phyloP scores from a whole-genome alignment of 345 rosid species.

The Salix arbutifolia region DNA sequence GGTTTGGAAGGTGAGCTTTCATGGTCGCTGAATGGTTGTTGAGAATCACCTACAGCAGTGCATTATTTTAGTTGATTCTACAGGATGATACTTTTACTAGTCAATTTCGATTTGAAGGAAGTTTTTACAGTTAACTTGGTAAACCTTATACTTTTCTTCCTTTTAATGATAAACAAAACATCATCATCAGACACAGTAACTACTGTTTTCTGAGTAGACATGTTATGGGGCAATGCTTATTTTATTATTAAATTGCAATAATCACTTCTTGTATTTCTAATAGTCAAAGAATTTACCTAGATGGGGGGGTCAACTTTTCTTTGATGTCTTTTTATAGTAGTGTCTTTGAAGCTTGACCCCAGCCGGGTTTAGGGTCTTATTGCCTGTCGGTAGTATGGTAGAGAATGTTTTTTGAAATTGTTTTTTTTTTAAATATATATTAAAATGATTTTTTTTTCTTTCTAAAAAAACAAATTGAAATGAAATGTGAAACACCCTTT shows the following conservation, averaged over 20 bases:
- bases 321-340: conserved; percentile 5
- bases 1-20: conserved; percentile 33
- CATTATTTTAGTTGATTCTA: not conserved
- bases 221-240: not conserved
- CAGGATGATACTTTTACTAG: not conserved
- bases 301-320: conserved; percentile 7
- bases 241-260: conserved; percentile 19
- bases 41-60: not conserved
- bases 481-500: no score
- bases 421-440: no score
- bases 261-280: conserved; percentile 11
- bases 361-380: not conserved
- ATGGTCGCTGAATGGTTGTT: not conserved
- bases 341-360: conserved; percentile 4
- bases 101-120: not conserved
- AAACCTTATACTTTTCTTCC: conserved; percentile 2
- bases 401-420: no score
- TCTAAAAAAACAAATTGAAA: no score
- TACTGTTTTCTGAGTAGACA: not conserved
- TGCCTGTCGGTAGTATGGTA: no score
- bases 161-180: not conserved
- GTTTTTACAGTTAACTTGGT: not conserved
- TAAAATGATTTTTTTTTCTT: no score
- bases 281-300: conserved; percentile 25
- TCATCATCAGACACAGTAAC: not conserved